Conservation (phyloP, 2,329 filamentous ascomycete species). For the Trichoderma sp. region DNA sequence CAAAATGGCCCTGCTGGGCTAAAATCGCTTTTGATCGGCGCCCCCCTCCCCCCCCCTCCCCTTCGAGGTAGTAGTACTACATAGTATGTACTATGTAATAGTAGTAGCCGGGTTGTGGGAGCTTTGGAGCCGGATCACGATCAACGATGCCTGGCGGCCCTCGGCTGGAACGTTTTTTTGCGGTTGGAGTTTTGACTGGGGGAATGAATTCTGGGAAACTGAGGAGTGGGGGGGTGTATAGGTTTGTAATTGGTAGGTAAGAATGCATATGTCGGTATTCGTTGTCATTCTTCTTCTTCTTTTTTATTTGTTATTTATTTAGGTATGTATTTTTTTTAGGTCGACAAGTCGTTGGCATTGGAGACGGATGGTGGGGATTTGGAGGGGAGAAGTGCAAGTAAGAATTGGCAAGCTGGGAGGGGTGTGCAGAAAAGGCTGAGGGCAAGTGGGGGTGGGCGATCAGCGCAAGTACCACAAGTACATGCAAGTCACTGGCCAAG, state of each 20-base stretch:
- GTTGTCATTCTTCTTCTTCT: background rate
- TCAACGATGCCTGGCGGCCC: background rate
- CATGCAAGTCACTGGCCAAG: constrained; percentile 13
- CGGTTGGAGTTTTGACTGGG: background rate
- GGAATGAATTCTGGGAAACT: background rate
- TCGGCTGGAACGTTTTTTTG: background rate
- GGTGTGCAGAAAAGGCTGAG: background rate
- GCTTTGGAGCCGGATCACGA: background rate
- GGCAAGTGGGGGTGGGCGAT: constrained; percentile 3
- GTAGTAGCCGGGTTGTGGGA: background rate
- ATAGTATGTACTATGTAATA: too few relatives aligned
- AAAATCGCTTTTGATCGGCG: constrained; percentile 11
- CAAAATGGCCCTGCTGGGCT: constrained; percentile 9
- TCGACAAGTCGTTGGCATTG: background rate
- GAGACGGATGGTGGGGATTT: background rate
- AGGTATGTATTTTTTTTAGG: background rate
- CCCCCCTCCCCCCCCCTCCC: too few relatives aligned
- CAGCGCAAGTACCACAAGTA: constrained; percentile 12
- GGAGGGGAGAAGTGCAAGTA: background rate
- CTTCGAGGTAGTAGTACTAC: too few relatives aligned
- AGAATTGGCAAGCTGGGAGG: background rate
- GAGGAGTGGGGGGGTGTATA: background rate
- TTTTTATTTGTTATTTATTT: background rate
- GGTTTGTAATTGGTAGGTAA: background rate
- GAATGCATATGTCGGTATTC: background rate